Evolutionary conservation across 2,329 filamentous ascomycete genomes (phyloP), one percentile per base, ranked within the genome.

Genomic region (Penicillium freii): DNA sequence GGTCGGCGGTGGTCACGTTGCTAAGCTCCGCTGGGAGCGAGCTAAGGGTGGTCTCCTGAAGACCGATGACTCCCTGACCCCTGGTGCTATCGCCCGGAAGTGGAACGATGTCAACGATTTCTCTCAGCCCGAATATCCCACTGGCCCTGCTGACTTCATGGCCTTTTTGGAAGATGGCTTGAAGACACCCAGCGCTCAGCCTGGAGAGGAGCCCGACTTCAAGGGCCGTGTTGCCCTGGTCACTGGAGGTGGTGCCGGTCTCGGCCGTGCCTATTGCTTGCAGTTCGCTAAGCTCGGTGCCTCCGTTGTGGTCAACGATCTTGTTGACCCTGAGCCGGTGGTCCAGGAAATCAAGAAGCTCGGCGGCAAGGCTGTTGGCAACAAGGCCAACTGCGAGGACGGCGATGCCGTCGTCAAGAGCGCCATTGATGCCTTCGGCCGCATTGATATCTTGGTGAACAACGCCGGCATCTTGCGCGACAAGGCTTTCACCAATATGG

Each of bases 401-500:
- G 94, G 94, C 46, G 92, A 97, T 54, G 83, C 83, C 39, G 91
- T 97, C 46, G 87, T 99, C 69, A 95, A 97, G 84, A 87, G 85
- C 57, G 93, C 93, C 55, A 95, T 99, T 69, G 93, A 97, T 72
- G 87, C 89, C 40, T 97, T 90, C 74, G 94, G 94, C 68, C 90
- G 94, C 68, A 84, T 99, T 68, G 94, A 99, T 73, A 92, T 99
- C 62, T 78, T 99, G 63, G 84, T 99, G 81, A 99, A 99, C 86
- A 99, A 99, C 72, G 94, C 94, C 52, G 94, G 94, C 71, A 99
- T 99, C 68, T 86, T 99, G 53, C 88, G 94, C 48, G 94, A 99
- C 82, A 97, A 97, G 86, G 92, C 94, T 40, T 99, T 99, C 76
- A 84, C 83, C 77, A 97, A 97, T 82, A 97, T 99, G 93, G 90